A percentile compares a stretch with the other conserved stretches of the same genome.
These are phyloP conservation scores for Mycena chlorophos DNA, from an alignment of 768 basidiomycete genomes.

Conservation along the genomic window DNA sequence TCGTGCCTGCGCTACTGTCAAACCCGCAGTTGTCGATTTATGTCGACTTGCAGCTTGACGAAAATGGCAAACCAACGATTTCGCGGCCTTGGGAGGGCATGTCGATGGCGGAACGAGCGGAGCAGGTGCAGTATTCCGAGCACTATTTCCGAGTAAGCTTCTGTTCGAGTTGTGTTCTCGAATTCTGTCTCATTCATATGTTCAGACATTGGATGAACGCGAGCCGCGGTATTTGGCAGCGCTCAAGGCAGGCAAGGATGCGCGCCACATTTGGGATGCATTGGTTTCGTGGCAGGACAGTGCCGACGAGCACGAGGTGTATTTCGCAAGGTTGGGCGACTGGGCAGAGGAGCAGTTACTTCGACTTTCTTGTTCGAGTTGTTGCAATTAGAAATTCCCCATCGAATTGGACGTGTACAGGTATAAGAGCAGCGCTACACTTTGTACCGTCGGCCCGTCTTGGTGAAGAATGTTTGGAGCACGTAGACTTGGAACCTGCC, in stretches of 20 bases:
- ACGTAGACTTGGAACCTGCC: slow-evolving; percentile 84
- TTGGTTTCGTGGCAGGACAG: slow-evolving; percentile 4
- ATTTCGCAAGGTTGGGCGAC: slow-evolving; percentile 2
- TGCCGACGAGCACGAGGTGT: slow-evolving; percentile 4
- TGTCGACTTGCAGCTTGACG: slow-evolving; percentile 8
- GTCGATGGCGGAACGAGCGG: background rate
- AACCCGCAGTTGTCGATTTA: slow-evolving; percentile 10
- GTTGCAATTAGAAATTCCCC: background rate
- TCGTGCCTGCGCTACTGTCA: slow-evolving; percentile 15
- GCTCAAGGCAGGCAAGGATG: slow-evolving; percentile 10
- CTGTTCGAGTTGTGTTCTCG: background rate
- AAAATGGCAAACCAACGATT: slow-evolving; percentile 4
- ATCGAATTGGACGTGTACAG: background rate
- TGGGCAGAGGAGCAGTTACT: slow-evolving; percentile 11
- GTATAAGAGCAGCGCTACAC: slow-evolving; percentile 47
- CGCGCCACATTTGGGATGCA: slow-evolving; percentile 10
- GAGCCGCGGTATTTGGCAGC: slow-evolving; percentile 2
- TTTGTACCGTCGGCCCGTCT: slow-evolving; percentile 86
- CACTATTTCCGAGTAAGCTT: slow-evolving; percentile 9
- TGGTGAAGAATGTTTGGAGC: slow-evolving; percentile 95
- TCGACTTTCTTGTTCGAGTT: background rate
- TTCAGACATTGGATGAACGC: background rate
- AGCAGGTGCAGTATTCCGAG: slow-evolving; percentile 3
- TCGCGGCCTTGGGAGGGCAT: slow-evolving; percentile 9
- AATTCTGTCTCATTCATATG: background rate